phyloP scores from a whole-genome alignment of 495 filamentous ascomycete species.

The Bacidia rubella region DNA sequence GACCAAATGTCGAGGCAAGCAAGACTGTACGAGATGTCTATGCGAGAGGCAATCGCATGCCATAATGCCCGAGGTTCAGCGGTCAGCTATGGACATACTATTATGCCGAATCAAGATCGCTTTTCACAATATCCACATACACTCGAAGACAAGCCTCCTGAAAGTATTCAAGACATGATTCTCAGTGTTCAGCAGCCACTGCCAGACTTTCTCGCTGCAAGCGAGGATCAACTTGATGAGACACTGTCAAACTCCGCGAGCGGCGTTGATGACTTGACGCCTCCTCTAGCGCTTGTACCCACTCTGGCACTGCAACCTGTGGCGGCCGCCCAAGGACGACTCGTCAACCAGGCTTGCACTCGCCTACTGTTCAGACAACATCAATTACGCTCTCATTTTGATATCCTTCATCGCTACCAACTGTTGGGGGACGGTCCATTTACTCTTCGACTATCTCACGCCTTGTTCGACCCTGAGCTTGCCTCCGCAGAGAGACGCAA shows the following conservation, averaged over 20 bases:
- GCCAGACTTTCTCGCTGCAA: neutral
- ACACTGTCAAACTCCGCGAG: neutral
- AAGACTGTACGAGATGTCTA: conserved; percentile 44
- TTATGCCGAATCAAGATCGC: neutral
- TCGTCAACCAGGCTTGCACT: conserved; percentile 66
- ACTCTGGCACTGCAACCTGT: conserved; percentile 64
- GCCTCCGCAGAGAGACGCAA: conserved; percentile 59
- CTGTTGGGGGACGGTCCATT: conserved; percentile 78
- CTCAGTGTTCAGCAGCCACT: conserved; percentile 3
- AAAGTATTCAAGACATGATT: neutral
- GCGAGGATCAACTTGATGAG: too few species aligned
- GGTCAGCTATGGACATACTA: neutral
- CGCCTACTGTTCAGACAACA: conserved; percentile 68
- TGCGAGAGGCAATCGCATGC: conserved; percentile 29
- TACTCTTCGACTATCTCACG: conserved; percentile 59
- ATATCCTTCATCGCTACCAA: conserved; percentile 65
- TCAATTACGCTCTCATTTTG: conserved; percentile 58
- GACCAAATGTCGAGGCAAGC: conserved; percentile 47
- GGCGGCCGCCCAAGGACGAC: conserved; percentile 54
- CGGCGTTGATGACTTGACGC: conserved; percentile 39
- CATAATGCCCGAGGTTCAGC: neutral
- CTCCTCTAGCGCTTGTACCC: conserved; percentile 53
- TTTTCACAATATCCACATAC: neutral
- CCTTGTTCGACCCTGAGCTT: conserved; percentile 78
- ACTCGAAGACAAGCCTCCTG: neutral